Evolutionary conservation across 208 protist genomes (phyloP).

Genomic region (Wallacemonas sp.): DNA sequence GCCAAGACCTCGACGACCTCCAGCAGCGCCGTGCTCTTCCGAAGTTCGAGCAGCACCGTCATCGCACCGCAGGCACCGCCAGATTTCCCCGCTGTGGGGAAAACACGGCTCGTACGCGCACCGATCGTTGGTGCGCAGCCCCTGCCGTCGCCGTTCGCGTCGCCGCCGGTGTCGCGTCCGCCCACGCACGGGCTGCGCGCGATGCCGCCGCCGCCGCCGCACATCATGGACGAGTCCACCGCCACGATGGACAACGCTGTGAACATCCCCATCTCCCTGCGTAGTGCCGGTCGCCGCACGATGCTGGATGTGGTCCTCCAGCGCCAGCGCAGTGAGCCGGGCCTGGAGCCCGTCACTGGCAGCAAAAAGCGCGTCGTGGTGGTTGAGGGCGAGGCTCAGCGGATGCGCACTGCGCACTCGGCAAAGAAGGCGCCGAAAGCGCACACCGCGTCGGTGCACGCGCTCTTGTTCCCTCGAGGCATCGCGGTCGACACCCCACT

Average conservation of each 20-base stretch:
- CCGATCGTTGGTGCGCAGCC: not conserved
- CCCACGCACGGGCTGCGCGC: too few species aligned
- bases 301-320: slow-evolving; percentile 65
- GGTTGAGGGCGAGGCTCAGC: too few species aligned
- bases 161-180: not conserved
- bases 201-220: too few species aligned
- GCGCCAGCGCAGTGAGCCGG: not conserved
- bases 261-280: slow-evolving; percentile 54
- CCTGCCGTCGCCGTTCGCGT: not conserved
- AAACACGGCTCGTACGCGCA: too few species aligned
- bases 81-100: too few species aligned
- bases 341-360: not conserved
- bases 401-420: too few species aligned
- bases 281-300: slow-evolving; percentile 58
- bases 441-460: slow-evolving; percentile 1
- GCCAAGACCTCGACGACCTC: too few species aligned
- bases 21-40: not conserved
- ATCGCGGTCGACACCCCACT: slow-evolving; percentile 2
- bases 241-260: slow-evolving; percentile 70
- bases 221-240: slow-evolving; percentile 13
- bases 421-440: too few species aligned
- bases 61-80: too few species aligned
- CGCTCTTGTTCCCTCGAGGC: slow-evolving; percentile 7
- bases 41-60: not conserved
- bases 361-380: not conserved